Evolutionary conservation across 148 eudicot species (phyloP), one percentile per base, ranked within the genome.

Genomic region (Hydrangea macrophylla): DNA sequence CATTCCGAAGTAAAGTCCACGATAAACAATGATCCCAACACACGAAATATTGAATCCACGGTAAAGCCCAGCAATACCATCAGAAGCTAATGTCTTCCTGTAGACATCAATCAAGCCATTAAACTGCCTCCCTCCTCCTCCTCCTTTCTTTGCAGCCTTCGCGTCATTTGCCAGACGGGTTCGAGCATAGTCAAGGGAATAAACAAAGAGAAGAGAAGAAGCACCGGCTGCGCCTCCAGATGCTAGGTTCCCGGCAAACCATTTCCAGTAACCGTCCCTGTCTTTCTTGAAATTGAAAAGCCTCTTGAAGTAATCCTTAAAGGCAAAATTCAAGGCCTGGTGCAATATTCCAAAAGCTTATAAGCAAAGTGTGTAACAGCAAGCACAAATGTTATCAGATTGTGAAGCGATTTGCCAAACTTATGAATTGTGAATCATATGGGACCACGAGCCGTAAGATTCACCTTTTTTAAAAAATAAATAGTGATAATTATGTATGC

Each of bases 151-250:
- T 64, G 74, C 79, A 20, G 79, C 69, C 70, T 70, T 75, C 30
- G 73, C 60, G 54, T 76, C 79, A 58, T 76, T 76, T 32, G 74
- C 64, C 59, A 76, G 36, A 53, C 76, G 75, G 30, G 76, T 76
- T 32, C 80, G 69, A 39, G 80, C 76, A 76, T 76, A 76, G 63
- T 76, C 80, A 68, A 76, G 30, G 5, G 80, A 71, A 15, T 76
- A 76, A 27, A 76, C 80, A 66, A 76, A 70, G 33, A 70, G 70
- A 26, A 66, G 64, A 28, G 80, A 76, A 33, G 72, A 71, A 30
- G 80, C 80, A 76, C 80, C 80, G 59, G 80, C 76, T 36, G 80
- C 76, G 55, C 80, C 72, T 6, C 80, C 80, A 13, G 75, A 76
- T 9, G 59, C 80, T 40, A 76, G 44, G 72, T 76, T 71, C 48